Evolutionary conservation across 2,329 filamentous ascomycete genomes (phyloP), one percentile per base, ranked within the genome.

Genomic region (Fusarium sp.): DNA sequence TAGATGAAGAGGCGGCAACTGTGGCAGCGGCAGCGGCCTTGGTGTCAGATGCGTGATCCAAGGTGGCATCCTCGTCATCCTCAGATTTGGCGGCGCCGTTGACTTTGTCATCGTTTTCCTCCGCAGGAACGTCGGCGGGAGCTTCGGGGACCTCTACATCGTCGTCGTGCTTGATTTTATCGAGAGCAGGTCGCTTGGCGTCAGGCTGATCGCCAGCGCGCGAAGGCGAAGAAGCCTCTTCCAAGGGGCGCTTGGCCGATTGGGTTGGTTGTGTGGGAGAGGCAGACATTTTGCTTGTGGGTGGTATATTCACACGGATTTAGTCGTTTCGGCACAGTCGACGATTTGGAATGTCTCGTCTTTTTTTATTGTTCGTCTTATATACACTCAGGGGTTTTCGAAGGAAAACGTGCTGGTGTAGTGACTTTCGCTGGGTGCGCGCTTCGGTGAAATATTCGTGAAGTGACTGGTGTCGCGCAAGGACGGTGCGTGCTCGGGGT

Each of bases 181-280:
- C 95, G 67, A 99, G 89, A 39, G 96, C 96, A 49, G 94, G 96
- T 73, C 96, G 93, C 85, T 99, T 99, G 67, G 96, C 96, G 75
- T 99, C 96, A 55, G 97, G 96, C 79, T 98, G 94, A 76, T 98
- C 96, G 78, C 89, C 94, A 39, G 92, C 91, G 67, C 92, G 92
- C 33, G 94, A 97, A 36, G 96, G 96, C 11, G 96, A 99, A 19
- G 96, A 98, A 13, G 95, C 92, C 78, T 98, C 96, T 85, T 99
- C 96, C 71, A 99, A 89, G 65, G 96, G 96, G 77, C 96, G 94
- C 88, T 99, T 99, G 68, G 88, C 85, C 74, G 89, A 91, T 77
- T 93, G 89, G 62, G 90, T 91, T 51, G 89, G 88, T 66, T 85
- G 85, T 67, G 85, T 82, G 31, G 88, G 89, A 71, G 88, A 94